These are phyloP conservation scores for Monosporascus sp. DNA, from an alignment of 2,329 filamentous ascomycete species.

Conservation along the genomic window DNA sequence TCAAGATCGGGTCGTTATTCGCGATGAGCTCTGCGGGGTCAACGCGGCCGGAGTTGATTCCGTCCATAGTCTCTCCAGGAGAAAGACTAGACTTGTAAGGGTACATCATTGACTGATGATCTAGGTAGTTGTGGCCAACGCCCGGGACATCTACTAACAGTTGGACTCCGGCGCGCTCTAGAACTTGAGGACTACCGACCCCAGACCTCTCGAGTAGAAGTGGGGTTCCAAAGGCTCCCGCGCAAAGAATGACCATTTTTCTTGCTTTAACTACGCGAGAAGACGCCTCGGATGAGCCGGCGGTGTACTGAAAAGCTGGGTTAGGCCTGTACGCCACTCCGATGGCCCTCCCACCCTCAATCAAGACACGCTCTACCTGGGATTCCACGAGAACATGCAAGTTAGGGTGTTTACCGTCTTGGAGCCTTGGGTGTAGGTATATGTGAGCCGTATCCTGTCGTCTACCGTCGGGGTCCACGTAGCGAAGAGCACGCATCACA, in stretches of 20 bases:
- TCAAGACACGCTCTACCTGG: slow-evolving; percentile 31
- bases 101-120: slow-evolving; percentile 44
- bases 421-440: slow-evolving; percentile 46
- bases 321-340: slow-evolving; percentile 12
- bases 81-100: slow-evolving; percentile 32
- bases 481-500: background rate
- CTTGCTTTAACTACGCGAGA: slow-evolving; percentile 32
- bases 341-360: slow-evolving; percentile 7
- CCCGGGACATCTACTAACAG: slow-evolving; percentile 37
- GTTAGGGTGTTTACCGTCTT: slow-evolving; percentile 38
- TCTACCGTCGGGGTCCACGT: background rate
- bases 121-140: slow-evolving; percentile 43
- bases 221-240: slow-evolving; percentile 37
- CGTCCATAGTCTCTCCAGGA: slow-evolving; percentile 14
- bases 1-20: slow-evolving; percentile 43
- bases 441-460: slow-evolving; percentile 32
- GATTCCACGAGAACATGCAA: slow-evolving; percentile 48
- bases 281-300: background rate
- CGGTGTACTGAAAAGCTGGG: slow-evolving; percentile 3
- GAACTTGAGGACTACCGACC: slow-evolving; percentile 37
- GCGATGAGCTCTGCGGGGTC: slow-evolving; percentile 33
- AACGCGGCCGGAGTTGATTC: slow-evolving; percentile 4
- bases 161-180: slow-evolving; percentile 28
- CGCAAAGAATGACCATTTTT: slow-evolving; percentile 37
- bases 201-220: slow-evolving; percentile 48